These are phyloP conservation scores for Citrullus mucosospermus DNA, from an alignment of 306 rosid genomes.

Conservation along the genomic window DNA sequence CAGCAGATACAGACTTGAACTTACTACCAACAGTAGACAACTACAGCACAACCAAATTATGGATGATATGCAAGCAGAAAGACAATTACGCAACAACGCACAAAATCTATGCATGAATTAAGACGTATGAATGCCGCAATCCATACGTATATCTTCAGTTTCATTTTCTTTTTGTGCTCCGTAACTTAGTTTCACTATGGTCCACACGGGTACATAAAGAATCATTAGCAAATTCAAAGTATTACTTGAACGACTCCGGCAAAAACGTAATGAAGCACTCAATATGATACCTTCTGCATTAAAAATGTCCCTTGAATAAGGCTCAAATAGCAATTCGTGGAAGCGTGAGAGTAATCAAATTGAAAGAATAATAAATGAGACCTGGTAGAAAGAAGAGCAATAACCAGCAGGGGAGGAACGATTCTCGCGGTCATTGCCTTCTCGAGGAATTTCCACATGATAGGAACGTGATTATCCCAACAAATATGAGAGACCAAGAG, in stretches of 20 bases:
- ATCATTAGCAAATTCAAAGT: not conserved
- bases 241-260: not conserved
- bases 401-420: conserved; percentile 58
- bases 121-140: not conserved
- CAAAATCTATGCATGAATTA: not conserved
- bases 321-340: not conserved
- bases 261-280: not conserved
- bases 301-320: not conserved
- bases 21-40: not conserved
- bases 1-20: not conserved
- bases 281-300: not conserved
- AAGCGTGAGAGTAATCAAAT: not conserved
- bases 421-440: conserved; percentile 39
- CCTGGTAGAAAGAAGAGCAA: conserved; percentile 75
- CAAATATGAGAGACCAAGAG: conserved; percentile 66
- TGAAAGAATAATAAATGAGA: conserved; percentile 1
- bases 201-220: not conserved
- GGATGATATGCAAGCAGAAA: not conserved
- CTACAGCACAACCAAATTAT: not conserved
- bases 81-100: not conserved
- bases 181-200: not conserved
- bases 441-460: conserved; percentile 77
- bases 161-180: not conserved
- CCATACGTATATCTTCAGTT: not conserved
- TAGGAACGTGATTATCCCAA: conserved; percentile 54